A percentile compares a stretch with the other conserved stretches of the same genome.
Conservation (phyloP, 2,329 filamentous ascomycete genomes). For the Exophiala sp. region DNA sequence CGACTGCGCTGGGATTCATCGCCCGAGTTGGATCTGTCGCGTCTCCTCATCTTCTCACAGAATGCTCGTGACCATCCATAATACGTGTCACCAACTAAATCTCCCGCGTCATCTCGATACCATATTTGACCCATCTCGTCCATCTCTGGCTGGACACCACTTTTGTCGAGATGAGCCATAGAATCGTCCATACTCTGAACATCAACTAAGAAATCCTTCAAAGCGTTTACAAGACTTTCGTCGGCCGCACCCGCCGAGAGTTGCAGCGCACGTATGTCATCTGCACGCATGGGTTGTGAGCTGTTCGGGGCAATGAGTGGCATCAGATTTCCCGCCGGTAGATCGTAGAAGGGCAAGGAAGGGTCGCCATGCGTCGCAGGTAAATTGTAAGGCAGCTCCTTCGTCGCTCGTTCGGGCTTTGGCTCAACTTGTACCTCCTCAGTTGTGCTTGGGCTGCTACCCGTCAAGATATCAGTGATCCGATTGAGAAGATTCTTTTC, state of each 20-base stretch:
- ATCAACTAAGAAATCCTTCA: slow-evolving; percentile 68
- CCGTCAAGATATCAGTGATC: slow-evolving; percentile 47
- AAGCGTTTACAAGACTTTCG: slow-evolving; percentile 60
- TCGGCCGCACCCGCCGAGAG: slow-evolving; percentile 67
- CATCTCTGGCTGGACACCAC: slow-evolving; percentile 58
- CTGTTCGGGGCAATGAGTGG: slow-evolving; percentile 75
- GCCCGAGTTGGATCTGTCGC: slow-evolving; percentile 27
- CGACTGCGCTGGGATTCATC: slow-evolving; percentile 8
- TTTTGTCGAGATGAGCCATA: slow-evolving; percentile 49
- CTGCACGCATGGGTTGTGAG: slow-evolving; percentile 67
- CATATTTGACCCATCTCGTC: slow-evolving; percentile 71
- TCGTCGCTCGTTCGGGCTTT: slow-evolving; percentile 4
- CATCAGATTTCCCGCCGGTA: slow-evolving; percentile 77
- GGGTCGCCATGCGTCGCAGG: slow-evolving; percentile 74
- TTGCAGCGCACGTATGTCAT: slow-evolving; percentile 67
- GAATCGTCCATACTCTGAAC: slow-evolving; percentile 58
- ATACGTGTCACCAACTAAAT: slow-evolving; percentile 68
- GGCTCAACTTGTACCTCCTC: not conserved
- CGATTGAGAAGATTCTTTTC: slow-evolving; percentile 51
- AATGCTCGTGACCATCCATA: slow-evolving; percentile 84
- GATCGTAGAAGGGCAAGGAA: slow-evolving; percentile 71
- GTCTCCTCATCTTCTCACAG: slow-evolving; percentile 72
- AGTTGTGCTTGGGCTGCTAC: not conserved
- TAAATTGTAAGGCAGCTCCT: slow-evolving; percentile 63
- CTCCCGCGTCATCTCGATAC: slow-evolving; percentile 62